Evolutionary conservation across 768 basidiomycete species (phyloP).

Genomic region (Calocybe gangraenosa): DNA sequence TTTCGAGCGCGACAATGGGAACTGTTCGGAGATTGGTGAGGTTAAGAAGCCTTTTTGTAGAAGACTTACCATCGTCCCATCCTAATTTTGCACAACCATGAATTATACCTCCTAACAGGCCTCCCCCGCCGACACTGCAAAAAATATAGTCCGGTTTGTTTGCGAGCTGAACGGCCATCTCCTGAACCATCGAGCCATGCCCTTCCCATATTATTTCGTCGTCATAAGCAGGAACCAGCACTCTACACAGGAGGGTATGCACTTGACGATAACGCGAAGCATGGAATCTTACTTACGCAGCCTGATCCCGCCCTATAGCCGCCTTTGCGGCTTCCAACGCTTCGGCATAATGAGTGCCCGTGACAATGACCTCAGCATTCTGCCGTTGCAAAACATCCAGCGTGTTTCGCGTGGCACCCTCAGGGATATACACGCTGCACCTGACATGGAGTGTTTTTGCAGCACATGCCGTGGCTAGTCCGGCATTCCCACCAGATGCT

Average conservation of each 20-base stretch:
- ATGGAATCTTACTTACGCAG: slow-evolving; percentile 43
- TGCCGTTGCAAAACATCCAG: slow-evolving; percentile 47
- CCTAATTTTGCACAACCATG: slow-evolving; percentile 57
- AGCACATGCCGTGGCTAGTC: slow-evolving; percentile 63
- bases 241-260: slow-evolving; percentile 28
- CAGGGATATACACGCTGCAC: slow-evolving; percentile 69
- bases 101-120: slow-evolving; percentile 66
- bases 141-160: slow-evolving; percentile 66
- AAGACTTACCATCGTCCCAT: slow-evolving; percentile 63
- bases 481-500: slow-evolving; percentile 83
- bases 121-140: slow-evolving; percentile 76
- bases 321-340: slow-evolving; percentile 48
- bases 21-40: slow-evolving; percentile 31
- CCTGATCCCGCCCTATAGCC: slow-evolving; percentile 36
- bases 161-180: slow-evolving; percentile 53
- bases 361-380: slow-evolving; percentile 55
- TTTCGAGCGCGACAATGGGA: slow-evolving; percentile 64
- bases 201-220: slow-evolving; percentile 70
- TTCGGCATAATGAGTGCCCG: slow-evolving; percentile 55
- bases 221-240: slow-evolving; percentile 72
- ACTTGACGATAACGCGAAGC: neutral
- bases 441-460: slow-evolving; percentile 47
- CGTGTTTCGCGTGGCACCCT: slow-evolving; percentile 44
- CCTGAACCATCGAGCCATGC: slow-evolving; percentile 68
- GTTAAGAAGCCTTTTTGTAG: neutral